Evolutionary conservation across 768 basidiomycete species (phyloP).

Genomic region (Macrolepiota fuliginosa): DNA sequence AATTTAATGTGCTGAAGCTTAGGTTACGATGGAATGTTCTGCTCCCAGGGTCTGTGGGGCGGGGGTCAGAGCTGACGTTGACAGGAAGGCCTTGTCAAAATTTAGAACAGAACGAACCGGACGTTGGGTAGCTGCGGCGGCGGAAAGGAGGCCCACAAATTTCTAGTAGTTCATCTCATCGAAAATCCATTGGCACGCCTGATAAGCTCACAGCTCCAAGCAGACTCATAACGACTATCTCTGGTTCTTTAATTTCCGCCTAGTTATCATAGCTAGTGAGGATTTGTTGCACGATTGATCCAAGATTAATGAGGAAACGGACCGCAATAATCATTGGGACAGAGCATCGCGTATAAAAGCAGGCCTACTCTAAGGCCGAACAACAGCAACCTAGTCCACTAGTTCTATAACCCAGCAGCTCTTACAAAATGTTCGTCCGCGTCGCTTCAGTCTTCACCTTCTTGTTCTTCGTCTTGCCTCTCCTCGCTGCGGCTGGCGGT

Average conservation of each 20-base stretch:
- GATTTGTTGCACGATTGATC: not conserved
- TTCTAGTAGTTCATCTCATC: not conserved
- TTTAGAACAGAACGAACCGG: too few relatives aligned
- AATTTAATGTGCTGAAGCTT: too few relatives aligned
- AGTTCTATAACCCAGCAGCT: conserved; percentile 9
- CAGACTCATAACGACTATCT: not conserved
- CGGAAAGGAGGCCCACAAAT: not conserved
- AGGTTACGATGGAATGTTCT: too few relatives aligned
- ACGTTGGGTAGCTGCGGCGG: not conserved
- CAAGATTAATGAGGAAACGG: not conserved
- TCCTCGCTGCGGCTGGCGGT: conserved; percentile 20
- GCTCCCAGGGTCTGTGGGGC: too few relatives aligned
- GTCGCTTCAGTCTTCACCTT: conserved; percentile 16
- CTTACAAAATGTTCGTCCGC: conserved; percentile 21
- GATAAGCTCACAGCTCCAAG: not conserved
- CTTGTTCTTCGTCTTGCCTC: conserved; percentile 15
- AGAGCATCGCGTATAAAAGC: not conserved
- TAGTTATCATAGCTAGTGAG: not conserved
- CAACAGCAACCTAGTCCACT: not conserved
- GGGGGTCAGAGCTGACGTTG: not conserved
- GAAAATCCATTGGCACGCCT: not conserved
- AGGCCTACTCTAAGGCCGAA: not conserved
- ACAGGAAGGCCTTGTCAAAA: not conserved
- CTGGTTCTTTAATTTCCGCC: not conserved
- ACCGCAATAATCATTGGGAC: not conserved